Percentiles rank a stretch among this genome's conserved stretches.
phyloP scores from a whole-genome alignment of 1,284 basidiomycete genomes.

The Mycocalia duriaeana region DNA sequence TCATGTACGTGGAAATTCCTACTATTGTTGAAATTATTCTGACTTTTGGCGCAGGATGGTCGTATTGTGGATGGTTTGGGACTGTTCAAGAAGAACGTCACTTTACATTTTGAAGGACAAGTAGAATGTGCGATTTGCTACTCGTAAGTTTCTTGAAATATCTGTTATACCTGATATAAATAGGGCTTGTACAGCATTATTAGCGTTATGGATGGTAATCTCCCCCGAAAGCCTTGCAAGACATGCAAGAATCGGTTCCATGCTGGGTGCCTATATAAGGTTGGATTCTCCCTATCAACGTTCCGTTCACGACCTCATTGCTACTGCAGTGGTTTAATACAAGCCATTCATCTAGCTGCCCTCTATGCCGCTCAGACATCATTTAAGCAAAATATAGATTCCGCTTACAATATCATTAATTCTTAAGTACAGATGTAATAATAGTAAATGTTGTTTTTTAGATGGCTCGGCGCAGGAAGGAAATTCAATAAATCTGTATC shows the following conservation, averaged over 20 bases:
- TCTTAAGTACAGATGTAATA: no score
- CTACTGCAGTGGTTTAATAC: conserved; percentile 81
- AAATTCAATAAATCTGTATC: no score
- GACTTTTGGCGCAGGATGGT: conserved; percentile 63
- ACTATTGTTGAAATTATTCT: neutral
- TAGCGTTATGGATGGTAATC: conserved; percentile 81
- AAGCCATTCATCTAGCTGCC: conserved; percentile 87
- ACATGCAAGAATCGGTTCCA: conserved; percentile 97
- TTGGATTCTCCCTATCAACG: conserved; percentile 16
- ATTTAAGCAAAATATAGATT: no score
- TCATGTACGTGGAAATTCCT: neutral
- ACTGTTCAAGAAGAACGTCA: conserved; percentile 93
- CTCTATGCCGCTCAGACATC: conserved; percentile 82
- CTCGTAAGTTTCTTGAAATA: conserved; percentile 53
- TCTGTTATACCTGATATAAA: neutral
- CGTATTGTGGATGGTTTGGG: conserved; percentile 88
- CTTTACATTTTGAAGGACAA: conserved; percentile 88
- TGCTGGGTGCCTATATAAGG: conserved; percentile 87
- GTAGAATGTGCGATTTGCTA: conserved; percentile 94
- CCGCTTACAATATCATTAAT: no score
- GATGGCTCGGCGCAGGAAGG: no score
- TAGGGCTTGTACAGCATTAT: conserved; percentile 65
- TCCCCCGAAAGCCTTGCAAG: conserved; percentile 90
- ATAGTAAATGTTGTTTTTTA: no score
- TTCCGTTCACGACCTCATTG: conserved; percentile 8